Evolutionary conservation across 495 filamentous ascomycete species (phyloP).

Genomic region (Elasticomyces elasticus): DNA sequence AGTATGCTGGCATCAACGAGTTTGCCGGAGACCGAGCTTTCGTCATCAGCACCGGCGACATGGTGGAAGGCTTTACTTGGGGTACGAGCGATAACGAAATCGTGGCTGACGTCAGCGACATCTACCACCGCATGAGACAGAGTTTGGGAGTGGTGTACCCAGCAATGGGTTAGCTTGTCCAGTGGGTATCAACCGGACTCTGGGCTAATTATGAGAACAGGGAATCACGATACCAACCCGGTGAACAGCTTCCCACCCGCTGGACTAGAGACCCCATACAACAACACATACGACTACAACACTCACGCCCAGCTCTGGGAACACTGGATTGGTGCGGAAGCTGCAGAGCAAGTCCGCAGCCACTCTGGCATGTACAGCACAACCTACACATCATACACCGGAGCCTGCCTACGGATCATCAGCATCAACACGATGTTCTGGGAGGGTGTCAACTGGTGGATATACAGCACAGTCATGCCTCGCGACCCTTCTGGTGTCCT

Average conservation of each 20-base stretch:
- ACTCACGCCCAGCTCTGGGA: slow-evolving; percentile 39
- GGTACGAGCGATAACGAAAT: slow-evolving; percentile 33
- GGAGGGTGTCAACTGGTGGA: slow-evolving; percentile 31
- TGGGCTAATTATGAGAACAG: slow-evolving; percentile 20
- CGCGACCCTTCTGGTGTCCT: slow-evolving; percentile 7
- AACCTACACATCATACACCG: slow-evolving; percentile 19
- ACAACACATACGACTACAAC: slow-evolving; percentile 45
- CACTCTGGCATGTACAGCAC: slow-evolving; percentile 45
- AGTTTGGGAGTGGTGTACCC: slow-evolving; percentile 38
- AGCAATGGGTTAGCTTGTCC: slow-evolving; percentile 19
- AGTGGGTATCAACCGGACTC: background rate
- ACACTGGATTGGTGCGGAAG: slow-evolving; percentile 35
- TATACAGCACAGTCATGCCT: slow-evolving; percentile 2
- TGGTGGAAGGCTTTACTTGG: slow-evolving; percentile 42
- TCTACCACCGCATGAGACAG: slow-evolving; percentile 32
- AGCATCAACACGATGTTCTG: slow-evolving; percentile 50
- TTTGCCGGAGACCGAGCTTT: slow-evolving; percentile 36
- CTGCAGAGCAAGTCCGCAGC: slow-evolving; percentile 27
- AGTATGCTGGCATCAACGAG: slow-evolving; percentile 40
- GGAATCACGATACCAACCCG: slow-evolving; percentile 48
- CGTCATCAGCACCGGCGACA: slow-evolving; percentile 41
- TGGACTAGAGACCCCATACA: slow-evolving; percentile 27
- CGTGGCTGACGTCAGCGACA: slow-evolving; percentile 34
- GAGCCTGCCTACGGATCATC: slow-evolving; percentile 39
- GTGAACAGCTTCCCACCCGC: slow-evolving; percentile 42